Evolutionary conservation across 331 rosid genomes (phyloP), one percentile per base, ranked within the genome.

Genomic region (Acacia concinna): DNA sequence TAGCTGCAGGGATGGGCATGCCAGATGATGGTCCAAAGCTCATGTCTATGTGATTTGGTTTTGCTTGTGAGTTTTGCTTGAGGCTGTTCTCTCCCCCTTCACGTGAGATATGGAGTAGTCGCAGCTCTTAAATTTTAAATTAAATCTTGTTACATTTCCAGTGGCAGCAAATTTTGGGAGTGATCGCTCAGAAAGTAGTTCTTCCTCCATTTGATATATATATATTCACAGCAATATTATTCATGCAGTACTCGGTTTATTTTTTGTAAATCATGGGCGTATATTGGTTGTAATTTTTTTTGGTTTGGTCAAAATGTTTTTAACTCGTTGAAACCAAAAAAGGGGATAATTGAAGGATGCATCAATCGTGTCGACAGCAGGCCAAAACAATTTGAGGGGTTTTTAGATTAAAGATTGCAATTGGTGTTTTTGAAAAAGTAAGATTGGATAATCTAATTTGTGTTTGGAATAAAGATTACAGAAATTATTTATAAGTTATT

Each of bases 1-100:
- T 95, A 84, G 99, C 99, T 40, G 90, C 86, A 28, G 99, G 99
- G 62, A 92, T 95, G 99, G 99, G 99, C 69, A 90, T 85, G 96
- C 99, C 97, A 1, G 99, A 95, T 81, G 93, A 95, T 57, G 99
- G 97, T 52, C 97, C 97, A 34, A 95, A 91, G 90, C 90, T 95
- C 32, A 91, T 92, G 97, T 87, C 93, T 28, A 81, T 90, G 84
- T 92, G 86, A 89, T 63, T 70, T 77, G 25, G 2, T 25, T 9
- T 6, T n/a, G 4, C 8, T 17, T 0, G 32, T 1, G 23, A 64
- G 37, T 66, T 35, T 34, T 64, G 30, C 71, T 1, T 10, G 71
- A 60, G 72, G 17, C 28, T 51, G 28, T 43, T 31, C 68, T 17
- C 7, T 28, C 37, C 51, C 5, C 18, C 35, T 47, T 21, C 6